Evolutionary conservation across 768 basidiomycete species (phyloP), one percentile per base, ranked within the genome.

Genomic region (Rhizopogon salebrosus): DNA sequence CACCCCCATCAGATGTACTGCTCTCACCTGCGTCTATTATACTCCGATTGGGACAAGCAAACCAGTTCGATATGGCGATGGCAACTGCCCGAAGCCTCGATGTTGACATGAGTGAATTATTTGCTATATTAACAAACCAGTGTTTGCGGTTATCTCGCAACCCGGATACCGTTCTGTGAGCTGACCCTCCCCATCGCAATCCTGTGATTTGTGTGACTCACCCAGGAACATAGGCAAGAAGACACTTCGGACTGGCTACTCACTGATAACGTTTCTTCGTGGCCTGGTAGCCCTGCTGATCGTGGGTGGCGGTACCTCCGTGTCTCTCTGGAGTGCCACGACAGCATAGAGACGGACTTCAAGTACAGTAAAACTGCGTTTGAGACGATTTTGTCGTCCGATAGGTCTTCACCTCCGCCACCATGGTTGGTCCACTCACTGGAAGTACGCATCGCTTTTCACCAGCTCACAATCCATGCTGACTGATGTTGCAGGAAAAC

Each of bases 261-360:
- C 35, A 85, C 85, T 18, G 89, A 92, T 62, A 82, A 85, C 54
- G 78, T 90, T 9, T 78, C 84, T 2, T 86, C 88, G 0, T 95
- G 95, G 87, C 79, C 87, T 18, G 95, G 95, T 4, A 80, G 87
- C 6, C 74, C 84, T 16, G 79, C 84, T 34, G 86, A 90, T 57
- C 80, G 89, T 56, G 92, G 85, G 4, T 94, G 94, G 90, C 80
- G 88, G 62, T 93, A 93, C 66, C 78, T 99, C 41, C 87, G 92
- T 57, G 77, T 84, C 58, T 80, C 85, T 18, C 74, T 98, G 55
- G 81, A 85, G 52, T 82, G 85, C 43, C 81, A 97, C 60, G 95
- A 99, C 64, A 75, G 74, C 10, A 61, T 73, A 18, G 79, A 82
- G 48, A 89, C 82, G 13, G 84, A 92, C 63, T 85, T 79, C 70